Evolutionary conservation across 2,329 filamentous ascomycete species (phyloP).

Genomic region (Xylaria sp.): DNA sequence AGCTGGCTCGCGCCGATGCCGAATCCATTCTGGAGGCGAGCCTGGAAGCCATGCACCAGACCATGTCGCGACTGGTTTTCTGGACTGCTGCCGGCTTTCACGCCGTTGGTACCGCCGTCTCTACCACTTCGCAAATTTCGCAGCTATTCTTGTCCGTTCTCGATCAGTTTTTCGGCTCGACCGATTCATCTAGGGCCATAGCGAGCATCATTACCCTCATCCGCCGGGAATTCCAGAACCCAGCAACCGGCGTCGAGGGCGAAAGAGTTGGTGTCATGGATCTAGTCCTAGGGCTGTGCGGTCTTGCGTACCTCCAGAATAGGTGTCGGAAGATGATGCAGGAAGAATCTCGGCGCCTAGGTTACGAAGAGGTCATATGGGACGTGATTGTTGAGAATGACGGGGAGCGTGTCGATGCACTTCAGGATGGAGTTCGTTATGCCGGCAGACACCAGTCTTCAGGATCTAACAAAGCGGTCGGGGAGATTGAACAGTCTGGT

Average conservation of each 20-base stretch:
- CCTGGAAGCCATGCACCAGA: conserved; percentile 66
- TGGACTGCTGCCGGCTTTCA: conserved; percentile 71
- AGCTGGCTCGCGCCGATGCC: conserved; percentile 62
- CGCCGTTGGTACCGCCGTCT: conserved; percentile 65
- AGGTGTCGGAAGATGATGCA: conserved; percentile 64
- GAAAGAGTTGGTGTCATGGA: conserved; percentile 71
- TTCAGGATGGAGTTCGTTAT: conserved; percentile 53
- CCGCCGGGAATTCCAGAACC: conserved; percentile 72
- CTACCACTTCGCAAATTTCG: conserved; percentile 65
- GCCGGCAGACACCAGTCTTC: conserved; percentile 43
- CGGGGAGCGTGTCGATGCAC: conserved; percentile 67
- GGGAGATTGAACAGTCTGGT: conserved; percentile 53
- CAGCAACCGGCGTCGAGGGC: conserved; percentile 67
- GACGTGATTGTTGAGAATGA: conserved; percentile 73
- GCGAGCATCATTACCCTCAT: conserved; percentile 74
- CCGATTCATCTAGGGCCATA: conserved; percentile 75
- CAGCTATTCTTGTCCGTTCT: conserved; percentile 68
- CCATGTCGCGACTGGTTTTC: conserved; percentile 69
- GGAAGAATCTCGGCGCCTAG: conserved; percentile 59
- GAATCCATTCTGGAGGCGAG: conserved; percentile 68
- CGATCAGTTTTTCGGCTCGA: conserved; percentile 74
- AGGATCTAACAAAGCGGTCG: conserved; percentile 48
- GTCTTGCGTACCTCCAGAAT: conserved; percentile 70
- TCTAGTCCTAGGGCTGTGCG: conserved; percentile 69
- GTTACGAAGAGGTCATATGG: conserved; percentile 70